Conservation (phyloP, 805 yeast genomes). For the Saccharomycopsis selenospora region DNA sequence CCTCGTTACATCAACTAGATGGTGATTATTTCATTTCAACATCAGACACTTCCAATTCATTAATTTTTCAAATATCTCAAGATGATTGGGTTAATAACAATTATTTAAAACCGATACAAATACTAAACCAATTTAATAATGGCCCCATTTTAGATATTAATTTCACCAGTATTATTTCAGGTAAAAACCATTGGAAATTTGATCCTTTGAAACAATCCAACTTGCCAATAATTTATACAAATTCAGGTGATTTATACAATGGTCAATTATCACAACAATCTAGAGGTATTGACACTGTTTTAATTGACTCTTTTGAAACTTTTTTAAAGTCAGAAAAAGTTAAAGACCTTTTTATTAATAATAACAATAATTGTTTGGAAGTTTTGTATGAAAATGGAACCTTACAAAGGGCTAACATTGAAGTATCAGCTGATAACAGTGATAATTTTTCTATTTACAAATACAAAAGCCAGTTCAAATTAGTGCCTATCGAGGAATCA, state of each 20-base stretch:
- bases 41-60: not conserved
- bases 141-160: slow-evolving; percentile 10
- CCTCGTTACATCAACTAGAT: not conserved
- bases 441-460: not conserved
- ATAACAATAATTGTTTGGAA: not conserved
- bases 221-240: not conserved
- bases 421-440: not conserved
- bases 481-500: no score
- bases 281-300: slow-evolving; percentile 3
- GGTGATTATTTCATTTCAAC: slow-evolving; percentile 4
- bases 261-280: not conserved
- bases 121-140: slow-evolving; percentile 5
- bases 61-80: slow-evolving; percentile 2
- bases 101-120: slow-evolving; percentile 3
- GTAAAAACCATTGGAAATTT: not conserved
- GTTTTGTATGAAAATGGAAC: not conserved
- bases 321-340: not conserved
- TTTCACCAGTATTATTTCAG: not conserved
- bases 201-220: not conserved
- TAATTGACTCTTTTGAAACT: not conserved
- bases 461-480: not conserved
- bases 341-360: not conserved
- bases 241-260: slow-evolving; percentile 1
- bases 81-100: no score
- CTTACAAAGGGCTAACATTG: not conserved